Percentiles rank a stretch among this genome's conserved stretches.
Evolutionary conservation across 1,284 basidiomycete species (phyloP).

Genomic region (Moesziomyces sp.): DNA sequence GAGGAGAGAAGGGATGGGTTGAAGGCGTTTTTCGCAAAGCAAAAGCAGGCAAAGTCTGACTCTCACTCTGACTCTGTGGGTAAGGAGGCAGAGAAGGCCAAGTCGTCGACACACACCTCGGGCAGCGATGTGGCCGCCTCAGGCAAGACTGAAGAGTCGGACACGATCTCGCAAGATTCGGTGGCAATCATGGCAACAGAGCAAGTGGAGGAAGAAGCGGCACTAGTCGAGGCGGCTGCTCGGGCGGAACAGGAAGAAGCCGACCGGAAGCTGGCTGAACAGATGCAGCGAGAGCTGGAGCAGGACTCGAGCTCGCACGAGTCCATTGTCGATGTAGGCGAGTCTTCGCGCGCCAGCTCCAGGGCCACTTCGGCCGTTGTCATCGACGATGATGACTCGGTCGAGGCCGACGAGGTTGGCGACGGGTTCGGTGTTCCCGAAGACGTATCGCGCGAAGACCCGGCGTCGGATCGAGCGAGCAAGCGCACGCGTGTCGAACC

Average conservation of each 20-base stretch:
- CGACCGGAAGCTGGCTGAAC: constrained; percentile 34
- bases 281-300: constrained; percentile 35
- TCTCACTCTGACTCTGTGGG: neutral
- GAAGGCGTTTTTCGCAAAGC: constrained; percentile 81
- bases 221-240: constrained; percentile 10
- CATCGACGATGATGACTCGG: neutral
- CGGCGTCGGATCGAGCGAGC: neutral
- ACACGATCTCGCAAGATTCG: constrained; percentile 13
- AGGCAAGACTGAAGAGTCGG: constrained; percentile 11
- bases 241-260: constrained; percentile 28
- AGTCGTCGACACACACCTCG: neutral
- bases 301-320: constrained; percentile 24
- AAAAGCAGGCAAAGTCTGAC: constrained; percentile 14
- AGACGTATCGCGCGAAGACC: neutral
- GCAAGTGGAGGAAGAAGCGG: constrained; percentile 21
- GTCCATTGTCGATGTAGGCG: constrained; percentile 25
- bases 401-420: constrained; percentile 31
- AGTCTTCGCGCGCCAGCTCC: constrained; percentile 8
- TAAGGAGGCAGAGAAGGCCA: neutral
- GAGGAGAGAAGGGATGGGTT: constrained; percentile 85
- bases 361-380: neutral
- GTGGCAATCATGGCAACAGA: constrained; percentile 26
- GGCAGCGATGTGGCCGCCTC: neutral
- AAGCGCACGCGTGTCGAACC: neutral
- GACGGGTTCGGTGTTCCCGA: constrained; percentile 38